Evolutionary conservation across 2,329 filamentous ascomycete genomes (phyloP).

Genomic region (Trichoderma guizhouense): DNA sequence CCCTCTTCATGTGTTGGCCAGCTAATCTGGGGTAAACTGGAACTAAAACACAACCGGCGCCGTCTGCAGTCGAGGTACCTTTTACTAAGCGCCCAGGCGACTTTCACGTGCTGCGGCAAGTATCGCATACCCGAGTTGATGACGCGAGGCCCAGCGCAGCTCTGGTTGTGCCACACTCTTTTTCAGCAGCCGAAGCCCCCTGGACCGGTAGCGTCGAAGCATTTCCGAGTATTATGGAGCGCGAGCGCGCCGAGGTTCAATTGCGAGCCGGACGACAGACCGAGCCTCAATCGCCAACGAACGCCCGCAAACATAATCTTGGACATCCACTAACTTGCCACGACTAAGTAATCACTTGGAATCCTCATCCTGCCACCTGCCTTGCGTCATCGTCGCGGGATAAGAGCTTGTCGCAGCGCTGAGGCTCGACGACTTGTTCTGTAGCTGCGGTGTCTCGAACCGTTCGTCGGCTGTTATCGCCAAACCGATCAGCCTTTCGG

Average conservation of each 20-base stretch:
- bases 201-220: constrained; percentile 8
- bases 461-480: not conserved
- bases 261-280: constrained; percentile 12
- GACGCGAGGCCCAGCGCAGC: constrained; percentile 3
- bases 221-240: constrained; percentile 9
- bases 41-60: not conserved
- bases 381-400: not conserved
- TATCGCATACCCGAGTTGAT: constrained; percentile 8
- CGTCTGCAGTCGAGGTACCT: not conserved
- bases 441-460: not conserved
- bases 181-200: constrained; percentile 18
- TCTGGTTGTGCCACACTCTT: not conserved
- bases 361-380: not conserved
- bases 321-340: not conserved
- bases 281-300: constrained; percentile 5
- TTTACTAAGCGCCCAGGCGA: not conserved
- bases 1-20: not conserved
- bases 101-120: constrained; percentile 17
- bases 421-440: not conserved
- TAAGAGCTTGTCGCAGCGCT: not conserved
- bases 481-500: not conserved
- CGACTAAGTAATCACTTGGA: not conserved
- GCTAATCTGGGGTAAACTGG: constrained; percentile 7
- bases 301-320: constrained; percentile 1
- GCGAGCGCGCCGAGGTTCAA: constrained; percentile 20